Evolutionary conservation across 2,329 filamentous ascomycete species (phyloP).

Genomic region (Raffaelea ambrosiae): DNA sequence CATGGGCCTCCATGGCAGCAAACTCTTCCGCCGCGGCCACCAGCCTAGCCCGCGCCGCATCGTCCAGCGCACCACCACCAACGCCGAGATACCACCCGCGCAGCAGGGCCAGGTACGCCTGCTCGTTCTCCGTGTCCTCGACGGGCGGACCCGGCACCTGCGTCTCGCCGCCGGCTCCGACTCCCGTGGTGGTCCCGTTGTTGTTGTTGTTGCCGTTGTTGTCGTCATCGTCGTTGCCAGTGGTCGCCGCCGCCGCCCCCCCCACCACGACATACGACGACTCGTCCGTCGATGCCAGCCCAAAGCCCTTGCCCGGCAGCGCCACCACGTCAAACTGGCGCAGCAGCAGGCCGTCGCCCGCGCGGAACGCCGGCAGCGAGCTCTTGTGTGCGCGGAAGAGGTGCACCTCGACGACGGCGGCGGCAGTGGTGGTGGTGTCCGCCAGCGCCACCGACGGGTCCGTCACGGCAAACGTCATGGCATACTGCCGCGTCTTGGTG

Average conservation of each 20-base stretch:
- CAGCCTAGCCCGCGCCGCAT: no score
- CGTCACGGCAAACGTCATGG: constrained; percentile 48
- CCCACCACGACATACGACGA: constrained; percentile 58
- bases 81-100: constrained; percentile 45
- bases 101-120: constrained; percentile 38
- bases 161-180: constrained; percentile 12
- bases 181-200: neutral
- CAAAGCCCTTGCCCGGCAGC: constrained; percentile 46
- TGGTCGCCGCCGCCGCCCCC: constrained; percentile 10
- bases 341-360: constrained; percentile 48
- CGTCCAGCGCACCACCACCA: no score
- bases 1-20: no score
- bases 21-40: no score
- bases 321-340: constrained; percentile 46
- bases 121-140: constrained; percentile 43
- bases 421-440: neutral
- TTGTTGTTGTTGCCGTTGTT: neutral
- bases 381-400: constrained; percentile 51
- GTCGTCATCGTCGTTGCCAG: constrained; percentile 2
- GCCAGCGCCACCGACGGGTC: constrained; percentile 29
- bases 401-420: constrained; percentile 39
- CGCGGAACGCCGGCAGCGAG: constrained; percentile 43
- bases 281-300: constrained; percentile 42
- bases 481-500: constrained; percentile 50
- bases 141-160: constrained; percentile 54